Conservation (phyloP, 2,329 filamentous ascomycete species). For the Trichoderma harzianum region DNA sequence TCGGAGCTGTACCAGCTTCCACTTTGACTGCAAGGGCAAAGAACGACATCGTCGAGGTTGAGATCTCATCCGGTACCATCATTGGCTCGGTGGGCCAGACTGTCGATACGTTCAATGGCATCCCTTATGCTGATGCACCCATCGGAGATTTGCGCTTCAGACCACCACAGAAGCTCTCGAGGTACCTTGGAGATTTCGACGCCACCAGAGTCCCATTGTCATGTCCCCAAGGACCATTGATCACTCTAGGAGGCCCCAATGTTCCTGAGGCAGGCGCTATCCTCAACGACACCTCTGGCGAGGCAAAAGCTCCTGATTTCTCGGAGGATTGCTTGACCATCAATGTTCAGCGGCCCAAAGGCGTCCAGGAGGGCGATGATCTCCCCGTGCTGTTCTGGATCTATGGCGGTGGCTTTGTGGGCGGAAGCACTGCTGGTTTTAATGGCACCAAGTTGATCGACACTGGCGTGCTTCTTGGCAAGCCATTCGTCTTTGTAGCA, state of each 20-base stretch:
- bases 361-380: constrained; percentile 50
- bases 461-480: constrained; percentile 39
- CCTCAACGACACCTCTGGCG: neutral
- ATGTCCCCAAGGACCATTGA: constrained; percentile 70
- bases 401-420: constrained; percentile 62
- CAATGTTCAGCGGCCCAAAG: constrained; percentile 56
- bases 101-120: constrained; percentile 69
- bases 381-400: constrained; percentile 70
- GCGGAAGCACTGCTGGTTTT: constrained; percentile 50
- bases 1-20: neutral
- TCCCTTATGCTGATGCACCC: constrained; percentile 72
- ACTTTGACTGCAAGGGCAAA: neutral
- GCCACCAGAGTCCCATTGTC: constrained; percentile 57
- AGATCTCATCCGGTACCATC: constrained; percentile 55
- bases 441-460: constrained; percentile 47
- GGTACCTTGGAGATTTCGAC: constrained; percentile 56
- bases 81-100: constrained; percentile 41
- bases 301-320: neutral
- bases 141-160: constrained; percentile 63
- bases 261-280: neutral
- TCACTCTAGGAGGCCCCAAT: neutral
- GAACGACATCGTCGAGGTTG: constrained; percentile 43
- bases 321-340: constrained; percentile 62
- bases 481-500: constrained; percentile 68
- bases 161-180: constrained; percentile 58